Conservation (phyloP, 2,329 filamentous ascomycete genomes). For the Exophiala alcalophila region DNA sequence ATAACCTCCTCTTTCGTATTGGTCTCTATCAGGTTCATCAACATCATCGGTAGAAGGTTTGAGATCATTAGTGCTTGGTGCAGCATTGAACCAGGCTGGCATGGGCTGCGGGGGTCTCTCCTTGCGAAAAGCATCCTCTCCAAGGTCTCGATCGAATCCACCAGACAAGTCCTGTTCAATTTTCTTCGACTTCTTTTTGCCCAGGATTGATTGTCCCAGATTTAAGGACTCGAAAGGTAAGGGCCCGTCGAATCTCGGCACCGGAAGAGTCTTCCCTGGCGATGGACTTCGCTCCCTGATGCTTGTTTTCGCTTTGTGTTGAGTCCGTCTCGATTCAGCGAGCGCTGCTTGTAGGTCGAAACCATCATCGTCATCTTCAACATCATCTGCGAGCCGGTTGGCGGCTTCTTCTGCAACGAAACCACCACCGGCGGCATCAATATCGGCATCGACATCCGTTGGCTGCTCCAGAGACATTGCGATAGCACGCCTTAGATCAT, state of each 20-base stretch:
- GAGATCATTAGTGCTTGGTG: conserved; percentile 33
- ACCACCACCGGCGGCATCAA: conserved; percentile 50
- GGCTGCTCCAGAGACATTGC: conserved; percentile 68
- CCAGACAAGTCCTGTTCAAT: conserved; percentile 57
- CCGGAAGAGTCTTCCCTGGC: conserved; percentile 2
- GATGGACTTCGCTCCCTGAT: conserved; percentile 51
- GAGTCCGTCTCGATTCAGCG: conserved; percentile 65
- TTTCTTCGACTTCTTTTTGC: conserved; percentile 53
- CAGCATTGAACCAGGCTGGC: conserved; percentile 47
- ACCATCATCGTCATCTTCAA: conserved; percentile 69
- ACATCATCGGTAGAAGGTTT: conserved; percentile 11
- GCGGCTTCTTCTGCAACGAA: conserved; percentile 33
- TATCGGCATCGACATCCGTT: conserved; percentile 42
- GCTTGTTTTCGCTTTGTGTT: conserved; percentile 42
- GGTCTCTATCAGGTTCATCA: conserved; percentile 8
- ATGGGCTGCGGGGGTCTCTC: conserved; percentile 37
- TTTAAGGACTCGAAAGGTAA: conserved; percentile 82
- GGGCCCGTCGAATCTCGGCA: conserved; percentile 64
- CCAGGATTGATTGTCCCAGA: conserved; percentile 60
- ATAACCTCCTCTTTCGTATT: too few relatives aligned
- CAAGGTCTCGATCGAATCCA: conserved; percentile 60
- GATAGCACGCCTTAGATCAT: conserved; percentile 77
- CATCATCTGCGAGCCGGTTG: conserved; percentile 41
- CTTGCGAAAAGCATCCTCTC: conserved; percentile 30
- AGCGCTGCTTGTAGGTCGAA: conserved; percentile 76